A percentile compares a stretch with the other conserved stretches of the same genome.
These are phyloP conservation scores for Platismatia glauca DNA, from an alignment of 495 filamentous ascomycete genomes.

Conservation along the genomic window DNA sequence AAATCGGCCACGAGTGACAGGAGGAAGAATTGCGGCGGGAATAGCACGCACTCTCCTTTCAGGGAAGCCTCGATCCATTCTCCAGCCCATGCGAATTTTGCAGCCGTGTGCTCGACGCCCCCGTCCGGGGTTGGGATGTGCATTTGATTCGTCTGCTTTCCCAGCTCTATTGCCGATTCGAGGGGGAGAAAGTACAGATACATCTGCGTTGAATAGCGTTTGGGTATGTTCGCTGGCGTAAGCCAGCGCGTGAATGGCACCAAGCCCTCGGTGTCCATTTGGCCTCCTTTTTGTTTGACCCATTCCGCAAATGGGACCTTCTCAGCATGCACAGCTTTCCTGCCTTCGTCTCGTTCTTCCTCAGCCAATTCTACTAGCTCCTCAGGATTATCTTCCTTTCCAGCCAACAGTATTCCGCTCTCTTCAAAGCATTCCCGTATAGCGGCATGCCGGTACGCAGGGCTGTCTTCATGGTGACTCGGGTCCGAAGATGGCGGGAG, in stretches of 20 bases:
- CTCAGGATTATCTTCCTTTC: slow-evolving; percentile 30
- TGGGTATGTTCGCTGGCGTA: slow-evolving; percentile 61
- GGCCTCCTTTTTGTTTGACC: slow-evolving; percentile 52
- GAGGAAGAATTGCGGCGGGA: slow-evolving; percentile 83
- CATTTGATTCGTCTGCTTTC: slow-evolving; percentile 29
- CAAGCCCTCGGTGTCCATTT: slow-evolving; percentile 58
- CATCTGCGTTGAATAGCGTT: slow-evolving; percentile 88
- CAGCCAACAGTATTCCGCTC: slow-evolving; percentile 77
- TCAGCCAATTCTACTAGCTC: slow-evolving; percentile 39
- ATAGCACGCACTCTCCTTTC: slow-evolving; percentile 65
- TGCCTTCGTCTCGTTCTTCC: slow-evolving; percentile 51
- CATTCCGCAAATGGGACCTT: slow-evolving; percentile 56
- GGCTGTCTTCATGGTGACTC: slow-evolving; percentile 55
- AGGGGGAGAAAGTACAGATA: slow-evolving; percentile 90
- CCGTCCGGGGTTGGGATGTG: slow-evolving; percentile 68
- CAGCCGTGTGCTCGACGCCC: slow-evolving; percentile 74
- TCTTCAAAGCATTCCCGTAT: slow-evolving; percentile 93
- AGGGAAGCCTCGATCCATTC: slow-evolving; percentile 59
- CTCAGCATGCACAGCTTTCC: slow-evolving; percentile 56
- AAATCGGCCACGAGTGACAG: slow-evolving; percentile 57
- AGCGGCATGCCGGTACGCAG: slow-evolving; percentile 65
- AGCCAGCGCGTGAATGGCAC: slow-evolving; percentile 88
- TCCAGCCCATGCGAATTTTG: slow-evolving; percentile 59
- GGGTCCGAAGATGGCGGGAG: slow-evolving; percentile 35
- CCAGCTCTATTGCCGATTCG: slow-evolving; percentile 19